Evolutionary conservation across 148 eudicot species (phyloP).

Genomic region (Persicaria maculosa): DNA sequence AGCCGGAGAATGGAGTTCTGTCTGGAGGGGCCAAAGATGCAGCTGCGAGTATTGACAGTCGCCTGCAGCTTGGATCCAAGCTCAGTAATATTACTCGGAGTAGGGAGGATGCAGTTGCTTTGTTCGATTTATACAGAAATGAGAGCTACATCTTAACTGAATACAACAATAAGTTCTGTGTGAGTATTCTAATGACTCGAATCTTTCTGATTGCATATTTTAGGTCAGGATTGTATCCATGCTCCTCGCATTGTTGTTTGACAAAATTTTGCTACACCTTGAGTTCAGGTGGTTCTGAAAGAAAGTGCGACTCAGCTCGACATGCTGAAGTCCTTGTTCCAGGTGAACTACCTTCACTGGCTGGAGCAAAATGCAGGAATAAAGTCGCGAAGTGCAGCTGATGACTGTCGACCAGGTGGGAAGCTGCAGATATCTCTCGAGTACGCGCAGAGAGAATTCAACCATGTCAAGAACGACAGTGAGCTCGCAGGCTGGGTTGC

Average conservation of each 20-base stretch:
- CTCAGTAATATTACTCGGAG: conserved; percentile 54
- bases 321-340: conserved; percentile 87
- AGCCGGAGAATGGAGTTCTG: conserved; percentile 46
- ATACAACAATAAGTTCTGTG: conserved; percentile 64
- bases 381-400: conserved; percentile 31
- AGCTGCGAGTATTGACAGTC: conserved; percentile 65
- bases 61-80: conserved; percentile 74
- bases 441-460: conserved; percentile 64
- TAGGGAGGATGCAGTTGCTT: conserved; percentile 68
- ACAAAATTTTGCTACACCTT: neutral
- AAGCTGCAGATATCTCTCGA: conserved; percentile 77
- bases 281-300: conserved; percentile 69
- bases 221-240: too few relatives aligned
- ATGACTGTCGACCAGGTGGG: conserved; percentile 78
- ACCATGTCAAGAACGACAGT: conserved; percentile 65
- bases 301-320: conserved; percentile 68
- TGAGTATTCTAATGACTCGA: conserved; percentile 28
- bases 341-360: conserved; percentile 79
- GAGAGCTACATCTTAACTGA: conserved; percentile 81
- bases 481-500: conserved; percentile 74
- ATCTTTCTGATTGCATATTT: neutral
- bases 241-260: neutral
- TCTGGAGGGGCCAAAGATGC: conserved; percentile 77
- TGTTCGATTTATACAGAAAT: conserved; percentile 55
- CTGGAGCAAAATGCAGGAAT: conserved; percentile 81